Evolutionary conservation across 2,329 filamentous ascomycete genomes (phyloP).

Genomic region (Fusarium pilosicola): DNA sequence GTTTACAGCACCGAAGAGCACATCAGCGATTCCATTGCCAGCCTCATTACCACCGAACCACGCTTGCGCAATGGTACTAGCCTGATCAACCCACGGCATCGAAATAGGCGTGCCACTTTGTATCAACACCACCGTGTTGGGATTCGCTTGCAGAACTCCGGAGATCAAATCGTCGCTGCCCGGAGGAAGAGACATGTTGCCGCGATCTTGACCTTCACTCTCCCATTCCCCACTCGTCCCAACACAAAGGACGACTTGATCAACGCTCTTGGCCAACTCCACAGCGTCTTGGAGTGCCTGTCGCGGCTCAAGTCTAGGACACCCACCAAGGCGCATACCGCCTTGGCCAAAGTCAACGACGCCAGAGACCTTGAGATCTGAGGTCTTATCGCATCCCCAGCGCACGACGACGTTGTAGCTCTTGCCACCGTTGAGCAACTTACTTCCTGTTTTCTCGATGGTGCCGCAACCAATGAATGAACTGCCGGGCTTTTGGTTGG

Average conservation of each 20-base stretch:
- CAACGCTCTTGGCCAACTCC: background rate
- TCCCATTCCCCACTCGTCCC: conserved; percentile 7
- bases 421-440: rapidly evolving
- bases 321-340: background rate
- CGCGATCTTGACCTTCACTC: background rate
- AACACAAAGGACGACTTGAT: background rate
- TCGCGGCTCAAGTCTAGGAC: background rate
- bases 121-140: rapidly evolving
- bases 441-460: background rate
- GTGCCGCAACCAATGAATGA: background rate
- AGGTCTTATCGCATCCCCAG: conserved; percentile 5
- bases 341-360: background rate
- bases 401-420: background rate
- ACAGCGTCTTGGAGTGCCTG: background rate
- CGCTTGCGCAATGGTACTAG: background rate
- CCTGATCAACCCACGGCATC: background rate
- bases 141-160: background rate
- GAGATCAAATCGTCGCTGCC: background rate
- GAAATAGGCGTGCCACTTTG: conserved; percentile 4
- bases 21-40: background rate
- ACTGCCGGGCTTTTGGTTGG: background rate
- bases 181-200: background rate
- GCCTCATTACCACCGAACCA: conserved; percentile 8
- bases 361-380: background rate
- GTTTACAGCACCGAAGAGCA: background rate